These are phyloP conservation scores for Quercus lobata DNA, from an alignment of 331 rosid genomes.

Conservation along the genomic window DNA sequence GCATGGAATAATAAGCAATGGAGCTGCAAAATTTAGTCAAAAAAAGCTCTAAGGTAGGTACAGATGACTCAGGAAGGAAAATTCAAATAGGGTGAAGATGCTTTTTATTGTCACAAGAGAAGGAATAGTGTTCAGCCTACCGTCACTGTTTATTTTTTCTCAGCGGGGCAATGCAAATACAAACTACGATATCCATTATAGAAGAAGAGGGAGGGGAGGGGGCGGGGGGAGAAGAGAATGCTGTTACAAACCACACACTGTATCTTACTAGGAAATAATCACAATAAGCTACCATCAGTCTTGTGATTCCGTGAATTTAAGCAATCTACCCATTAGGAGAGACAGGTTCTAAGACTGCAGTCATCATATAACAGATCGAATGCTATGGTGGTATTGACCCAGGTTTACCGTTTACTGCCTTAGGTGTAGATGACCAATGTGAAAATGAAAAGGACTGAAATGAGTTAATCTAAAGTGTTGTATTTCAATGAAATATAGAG, in stretches of 20 bases:
- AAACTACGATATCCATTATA: neutral
- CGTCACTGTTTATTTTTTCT: no score
- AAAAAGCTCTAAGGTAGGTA: neutral
- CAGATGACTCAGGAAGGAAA: neutral
- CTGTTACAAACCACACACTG: neutral
- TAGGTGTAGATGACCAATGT: neutral
- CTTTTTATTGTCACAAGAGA: no score
- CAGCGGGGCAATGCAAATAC: no score
- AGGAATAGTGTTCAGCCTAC: no score
- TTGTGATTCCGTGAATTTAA: neutral
- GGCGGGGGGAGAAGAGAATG: neutral
- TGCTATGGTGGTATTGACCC: neutral
- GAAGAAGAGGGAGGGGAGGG: neutral
- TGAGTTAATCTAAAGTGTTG: neutral
- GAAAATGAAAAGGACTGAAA: neutral
- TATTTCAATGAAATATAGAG: neutral
- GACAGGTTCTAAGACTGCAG: neutral
- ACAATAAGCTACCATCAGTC: neutral
- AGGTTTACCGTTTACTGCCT: neutral
- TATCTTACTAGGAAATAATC: neutral
- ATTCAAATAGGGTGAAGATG: no score
- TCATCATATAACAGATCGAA: neutral
- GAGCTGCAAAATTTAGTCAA: neutral
- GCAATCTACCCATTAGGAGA: neutral
- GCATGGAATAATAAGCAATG: neutral